These are phyloP conservation scores for Pythium brachiatum DNA, from an alignment of 352 stramenopile genomes.

Conservation along the genomic window DNA sequence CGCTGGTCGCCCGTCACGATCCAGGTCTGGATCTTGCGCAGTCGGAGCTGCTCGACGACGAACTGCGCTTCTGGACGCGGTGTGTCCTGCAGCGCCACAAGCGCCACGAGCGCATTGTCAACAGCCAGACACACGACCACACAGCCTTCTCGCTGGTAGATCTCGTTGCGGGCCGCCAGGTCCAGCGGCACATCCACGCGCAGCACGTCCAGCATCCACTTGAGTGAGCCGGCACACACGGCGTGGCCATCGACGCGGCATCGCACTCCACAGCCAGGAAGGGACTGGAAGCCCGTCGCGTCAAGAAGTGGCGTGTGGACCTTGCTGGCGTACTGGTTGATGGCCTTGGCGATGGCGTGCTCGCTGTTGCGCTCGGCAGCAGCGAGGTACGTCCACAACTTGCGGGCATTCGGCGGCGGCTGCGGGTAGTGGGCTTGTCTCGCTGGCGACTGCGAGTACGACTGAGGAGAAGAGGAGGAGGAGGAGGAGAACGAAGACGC, in stretches of 20 bases:
- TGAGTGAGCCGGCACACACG: conserved; percentile 59
- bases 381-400: conserved; percentile 46
- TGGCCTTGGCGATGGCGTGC: conserved; percentile 59
- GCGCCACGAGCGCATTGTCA: conserved; percentile 44
- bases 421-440: not conserved
- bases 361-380: conserved; percentile 59
- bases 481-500: conserved; percentile 12
- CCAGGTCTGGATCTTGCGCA: conserved; percentile 60
- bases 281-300: conserved; percentile 36
- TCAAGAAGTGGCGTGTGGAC: conserved; percentile 26
- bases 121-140: conserved; percentile 62
- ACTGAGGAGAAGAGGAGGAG: not conserved
- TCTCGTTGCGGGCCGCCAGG: conserved; percentile 41
- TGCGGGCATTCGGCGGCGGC: conserved; percentile 13
- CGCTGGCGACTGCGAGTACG: conserved; percentile 6
- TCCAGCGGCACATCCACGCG: conserved; percentile 41
- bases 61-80: conserved; percentile 46
- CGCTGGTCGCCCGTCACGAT: conserved; percentile 78
- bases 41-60: conserved; percentile 54
- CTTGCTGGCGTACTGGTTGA: conserved; percentile 42
- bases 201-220: conserved; percentile 59
- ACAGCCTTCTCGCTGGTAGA: conserved; percentile 46
- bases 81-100: conserved; percentile 55
- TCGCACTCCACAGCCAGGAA: conserved; percentile 65
- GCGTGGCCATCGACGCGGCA: conserved; percentile 32